Percentiles rank a stretch among this genome's conserved stretches.
These are phyloP conservation scores for Backusella luteola DNA, from an alignment of 192 early-diverging fungal species.

Conservation along the genomic window DNA sequence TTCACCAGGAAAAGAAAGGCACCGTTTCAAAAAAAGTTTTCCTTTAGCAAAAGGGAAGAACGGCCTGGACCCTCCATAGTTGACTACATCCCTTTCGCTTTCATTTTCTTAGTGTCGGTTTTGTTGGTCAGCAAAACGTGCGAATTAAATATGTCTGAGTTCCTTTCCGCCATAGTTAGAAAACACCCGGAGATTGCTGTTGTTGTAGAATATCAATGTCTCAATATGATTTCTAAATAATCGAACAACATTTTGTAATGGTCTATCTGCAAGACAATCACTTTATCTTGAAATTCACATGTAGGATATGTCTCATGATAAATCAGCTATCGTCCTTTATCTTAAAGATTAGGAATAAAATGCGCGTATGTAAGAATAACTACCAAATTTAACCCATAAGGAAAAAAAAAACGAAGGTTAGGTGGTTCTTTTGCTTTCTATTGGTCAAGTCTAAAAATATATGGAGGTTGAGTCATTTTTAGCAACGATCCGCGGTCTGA, in stretches of 20 bases:
- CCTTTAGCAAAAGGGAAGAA: background rate
- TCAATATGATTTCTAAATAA: background rate
- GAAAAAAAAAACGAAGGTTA: background rate
- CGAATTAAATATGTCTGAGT: background rate
- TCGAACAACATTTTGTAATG: background rate
- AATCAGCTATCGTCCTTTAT: background rate
- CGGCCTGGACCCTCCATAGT: background rate
- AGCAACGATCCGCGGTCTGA: constrained; percentile 9
- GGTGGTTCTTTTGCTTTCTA: background rate
- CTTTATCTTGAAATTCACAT: background rate
- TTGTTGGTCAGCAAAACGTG: background rate
- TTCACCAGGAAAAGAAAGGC: background rate
- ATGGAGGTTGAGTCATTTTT: constrained; percentile 4
- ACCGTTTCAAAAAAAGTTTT: background rate
- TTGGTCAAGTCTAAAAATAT: constrained; percentile 6
- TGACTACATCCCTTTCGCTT: background rate
- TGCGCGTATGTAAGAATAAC: background rate
- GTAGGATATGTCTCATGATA: background rate
- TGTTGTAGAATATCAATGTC: background rate
- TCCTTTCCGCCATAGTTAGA: background rate
- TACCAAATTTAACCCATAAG: background rate
- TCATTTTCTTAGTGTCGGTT: background rate
- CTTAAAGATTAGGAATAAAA: background rate
- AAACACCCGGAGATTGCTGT: background rate
- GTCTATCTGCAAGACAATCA: background rate